phyloP scores from a whole-genome alignment of 2,329 filamentous ascomycete genomes.

The Pseudocercospora eumusae region DNA sequence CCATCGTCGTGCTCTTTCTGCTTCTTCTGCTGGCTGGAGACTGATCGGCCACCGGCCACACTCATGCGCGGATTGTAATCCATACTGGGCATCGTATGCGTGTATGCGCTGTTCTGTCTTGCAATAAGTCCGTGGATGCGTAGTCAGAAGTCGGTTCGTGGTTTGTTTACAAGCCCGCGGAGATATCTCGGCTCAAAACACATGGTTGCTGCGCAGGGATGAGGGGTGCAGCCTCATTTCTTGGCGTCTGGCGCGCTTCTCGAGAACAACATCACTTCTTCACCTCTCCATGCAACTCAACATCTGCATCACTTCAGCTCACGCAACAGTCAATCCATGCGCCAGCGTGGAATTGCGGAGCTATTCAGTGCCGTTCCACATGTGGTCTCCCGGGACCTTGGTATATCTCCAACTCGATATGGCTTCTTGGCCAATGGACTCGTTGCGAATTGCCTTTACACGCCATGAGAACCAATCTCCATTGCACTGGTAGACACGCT shows the following conservation, averaged over 20 bases:
- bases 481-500: background rate
- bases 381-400: background rate
- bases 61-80: slow-evolving; percentile 55
- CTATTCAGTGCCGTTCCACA: background rate
- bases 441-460: background rate
- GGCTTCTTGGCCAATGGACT: background rate
- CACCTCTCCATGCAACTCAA: background rate
- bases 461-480: background rate
- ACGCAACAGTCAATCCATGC: background rate
- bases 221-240: background rate
- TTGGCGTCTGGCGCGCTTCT: background rate
- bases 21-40: slow-evolving; percentile 43
- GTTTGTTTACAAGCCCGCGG: background rate
- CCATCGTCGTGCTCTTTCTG: slow-evolving; percentile 46
- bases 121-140: background rate
- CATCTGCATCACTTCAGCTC: background rate
- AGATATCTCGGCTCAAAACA: background rate
- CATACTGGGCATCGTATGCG: slow-evolving; percentile 43
- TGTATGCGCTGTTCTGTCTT: slow-evolving; percentile 15
- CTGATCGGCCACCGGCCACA: slow-evolving; percentile 46
- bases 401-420: background rate
- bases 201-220: background rate
- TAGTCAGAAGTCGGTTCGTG: background rate
- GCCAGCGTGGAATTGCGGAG: background rate
- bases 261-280: background rate